Evolutionary conservation across 331 rosid genomes (phyloP).

Genomic region (Acacia concinna): DNA sequence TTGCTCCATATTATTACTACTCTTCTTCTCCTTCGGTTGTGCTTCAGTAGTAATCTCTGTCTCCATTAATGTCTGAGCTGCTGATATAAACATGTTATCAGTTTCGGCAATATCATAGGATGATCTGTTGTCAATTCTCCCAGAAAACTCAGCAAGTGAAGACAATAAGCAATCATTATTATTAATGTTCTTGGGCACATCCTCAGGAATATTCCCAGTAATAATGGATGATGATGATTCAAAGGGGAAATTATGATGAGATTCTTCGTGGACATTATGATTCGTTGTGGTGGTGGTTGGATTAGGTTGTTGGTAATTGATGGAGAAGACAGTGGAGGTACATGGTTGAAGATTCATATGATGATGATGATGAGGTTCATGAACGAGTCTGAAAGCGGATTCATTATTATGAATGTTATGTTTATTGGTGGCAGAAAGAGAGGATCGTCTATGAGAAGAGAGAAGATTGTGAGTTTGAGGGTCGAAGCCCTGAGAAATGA

Average conservation of each 20-base stretch:
- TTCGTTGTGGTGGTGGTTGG: background rate
- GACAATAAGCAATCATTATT: constrained; percentile 5
- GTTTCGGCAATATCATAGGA: constrained; percentile 26
- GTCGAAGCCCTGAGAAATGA: constrained; percentile 73
- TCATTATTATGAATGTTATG: constrained; percentile 24
- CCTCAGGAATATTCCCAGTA: background rate
- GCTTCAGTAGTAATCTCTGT: background rate
- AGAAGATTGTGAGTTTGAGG: constrained; percentile 76
- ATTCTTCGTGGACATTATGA: background rate
- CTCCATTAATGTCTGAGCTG: constrained; percentile 15
- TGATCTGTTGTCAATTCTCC: constrained; percentile 8
- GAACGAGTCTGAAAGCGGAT: constrained; percentile 37
- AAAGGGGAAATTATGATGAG: constrained; percentile 4
- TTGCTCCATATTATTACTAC: constrained; percentile 6
- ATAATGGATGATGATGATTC: background rate
- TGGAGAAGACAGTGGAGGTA: constrained; percentile 4
- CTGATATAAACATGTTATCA: constrained; percentile 1
- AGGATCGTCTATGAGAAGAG: constrained; percentile 40
- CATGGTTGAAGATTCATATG: background rate
- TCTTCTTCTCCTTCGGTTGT: constrained; percentile 28
- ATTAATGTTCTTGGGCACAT: background rate
- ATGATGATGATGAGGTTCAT: background rate
- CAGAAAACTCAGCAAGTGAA: constrained; percentile 22
- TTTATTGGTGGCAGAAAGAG: background rate
- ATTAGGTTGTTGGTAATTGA: constrained; percentile 10